These are phyloP conservation scores for Mucor sp. DNA, from an alignment of 371 early-diverging fungal genomes.

Conservation along the genomic window DNA sequence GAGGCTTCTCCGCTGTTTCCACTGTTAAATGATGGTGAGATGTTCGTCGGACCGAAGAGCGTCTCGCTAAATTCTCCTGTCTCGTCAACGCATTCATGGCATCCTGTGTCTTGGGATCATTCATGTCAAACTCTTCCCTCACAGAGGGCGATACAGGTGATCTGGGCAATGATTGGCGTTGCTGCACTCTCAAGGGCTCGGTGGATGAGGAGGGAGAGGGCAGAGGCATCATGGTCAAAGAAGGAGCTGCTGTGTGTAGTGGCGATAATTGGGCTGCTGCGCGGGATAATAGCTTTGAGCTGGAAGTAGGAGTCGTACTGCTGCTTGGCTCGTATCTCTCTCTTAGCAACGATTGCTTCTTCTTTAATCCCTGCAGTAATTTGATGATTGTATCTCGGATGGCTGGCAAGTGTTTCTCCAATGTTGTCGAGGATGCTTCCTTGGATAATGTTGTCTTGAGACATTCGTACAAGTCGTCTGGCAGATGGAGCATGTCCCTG, in stretches of 20 bases:
- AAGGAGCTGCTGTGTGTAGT: slow-evolving; percentile 2
- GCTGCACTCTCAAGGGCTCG: neutral
- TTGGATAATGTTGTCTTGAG: slow-evolving; percentile 48
- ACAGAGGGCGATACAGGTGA: slow-evolving; percentile 11
- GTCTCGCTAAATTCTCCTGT: slow-evolving; percentile 28
- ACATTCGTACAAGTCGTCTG: slow-evolving; percentile 49
- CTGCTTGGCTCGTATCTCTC: slow-evolving; percentile 22
- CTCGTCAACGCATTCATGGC: slow-evolving; percentile 26
- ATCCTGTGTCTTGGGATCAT: slow-evolving; percentile 33
- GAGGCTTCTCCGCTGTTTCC: neutral
- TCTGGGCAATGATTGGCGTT: neutral
- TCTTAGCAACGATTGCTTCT: slow-evolving; percentile 52
- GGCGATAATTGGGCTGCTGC: neutral
- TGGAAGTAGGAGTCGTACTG: neutral
- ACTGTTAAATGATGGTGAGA: slow-evolving; percentile 9
- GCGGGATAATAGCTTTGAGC: neutral
- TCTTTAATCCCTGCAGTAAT: slow-evolving; percentile 56
- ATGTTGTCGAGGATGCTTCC: slow-evolving; percentile 45
- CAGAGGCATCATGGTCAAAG: neutral
- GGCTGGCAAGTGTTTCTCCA: slow-evolving; percentile 57
- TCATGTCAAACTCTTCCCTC: slow-evolving; percentile 30
- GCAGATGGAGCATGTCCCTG: slow-evolving; percentile 56
- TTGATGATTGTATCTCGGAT: slow-evolving; percentile 59
- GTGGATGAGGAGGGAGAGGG: slow-evolving; percentile 10
- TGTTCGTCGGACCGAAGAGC: slow-evolving; percentile 32